A percentile compares a stretch with the other conserved stretches of the same genome.
These are phyloP conservation scores for Cladosporium sp. DNA, from an alignment of 2,329 filamentous ascomycete genomes.

Conservation along the genomic window DNA sequence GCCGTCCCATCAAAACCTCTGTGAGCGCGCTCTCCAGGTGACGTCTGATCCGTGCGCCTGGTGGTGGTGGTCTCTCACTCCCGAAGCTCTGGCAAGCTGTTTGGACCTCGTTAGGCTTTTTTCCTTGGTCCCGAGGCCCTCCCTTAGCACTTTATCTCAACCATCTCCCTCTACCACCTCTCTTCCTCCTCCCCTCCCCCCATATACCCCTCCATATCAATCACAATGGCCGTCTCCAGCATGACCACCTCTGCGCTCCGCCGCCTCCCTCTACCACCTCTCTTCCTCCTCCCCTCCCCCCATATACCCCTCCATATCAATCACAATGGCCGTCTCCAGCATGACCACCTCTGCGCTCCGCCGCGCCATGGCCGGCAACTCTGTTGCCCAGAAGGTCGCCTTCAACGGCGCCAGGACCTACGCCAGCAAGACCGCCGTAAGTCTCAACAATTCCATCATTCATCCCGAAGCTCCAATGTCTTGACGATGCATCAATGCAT, in stretches of 20 bases:
- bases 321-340: slow-evolving; percentile 29
- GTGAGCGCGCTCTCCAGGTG: neutral
- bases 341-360: slow-evolving; percentile 68
- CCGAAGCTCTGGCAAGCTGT: slow-evolving; percentile 2
- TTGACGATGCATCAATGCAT: neutral
- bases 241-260: slow-evolving; percentile 68
- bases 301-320: slow-evolving; percentile 1
- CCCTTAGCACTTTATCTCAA: neutral
- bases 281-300: neutral
- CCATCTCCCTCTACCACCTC: neutral
- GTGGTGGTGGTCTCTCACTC: no score
- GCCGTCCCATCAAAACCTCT: neutral
- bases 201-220: slow-evolving; percentile 1
- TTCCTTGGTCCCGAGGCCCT: slow-evolving; percentile 4
- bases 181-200: neutral
- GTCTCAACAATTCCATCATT: slow-evolving; percentile 20
- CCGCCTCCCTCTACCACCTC: no score
- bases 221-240: slow-evolving; percentile 29
- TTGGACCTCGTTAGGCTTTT: neutral
- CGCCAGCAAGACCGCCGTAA: slow-evolving; percentile 86
- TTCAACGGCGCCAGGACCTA: slow-evolving; percentile 87
- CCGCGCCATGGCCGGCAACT: slow-evolving; percentile 59
- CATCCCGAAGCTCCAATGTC: neutral
- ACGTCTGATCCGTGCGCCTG: slow-evolving; percentile 7
- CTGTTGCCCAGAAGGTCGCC: slow-evolving; percentile 49